Percentiles rank a stretch among this genome's conserved stretches.
Conservation (phyloP, 768 basidiomycete species). For the Clitopilus hobsonii region DNA sequence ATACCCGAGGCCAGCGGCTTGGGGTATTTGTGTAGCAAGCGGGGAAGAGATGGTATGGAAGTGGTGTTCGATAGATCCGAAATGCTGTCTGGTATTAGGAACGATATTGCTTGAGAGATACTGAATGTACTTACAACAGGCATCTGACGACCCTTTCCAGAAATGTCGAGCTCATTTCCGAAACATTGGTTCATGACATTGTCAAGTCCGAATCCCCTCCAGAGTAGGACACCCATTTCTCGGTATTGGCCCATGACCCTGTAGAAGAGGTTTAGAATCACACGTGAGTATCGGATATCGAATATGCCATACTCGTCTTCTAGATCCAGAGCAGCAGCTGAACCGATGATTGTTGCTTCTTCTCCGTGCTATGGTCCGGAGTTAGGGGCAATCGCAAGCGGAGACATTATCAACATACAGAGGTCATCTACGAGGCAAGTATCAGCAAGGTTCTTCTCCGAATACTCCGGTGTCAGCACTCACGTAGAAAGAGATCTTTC, state of each 20-base stretch:
- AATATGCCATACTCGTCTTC: slow-evolving; percentile 73
- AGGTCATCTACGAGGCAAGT: slow-evolving; percentile 61
- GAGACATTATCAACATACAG: slow-evolving; percentile 25
- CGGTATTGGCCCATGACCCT: slow-evolving; percentile 76
- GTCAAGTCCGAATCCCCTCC: slow-evolving; percentile 79
- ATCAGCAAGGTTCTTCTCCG: slow-evolving; percentile 1
- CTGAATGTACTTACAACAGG: slow-evolving; percentile 59
- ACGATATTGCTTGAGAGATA: slow-evolving; percentile 1
- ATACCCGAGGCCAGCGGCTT: slow-evolving; percentile 90
- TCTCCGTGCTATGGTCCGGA: slow-evolving; percentile 63
- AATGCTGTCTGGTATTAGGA: no score
- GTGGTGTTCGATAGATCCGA: slow-evolving; percentile 78
- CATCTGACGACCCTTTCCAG: slow-evolving; percentile 89
- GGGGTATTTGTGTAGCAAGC: slow-evolving; percentile 90
- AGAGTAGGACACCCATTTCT: slow-evolving; percentile 86
- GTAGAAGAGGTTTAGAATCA: background rate
- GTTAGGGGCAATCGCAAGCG: slow-evolving; percentile 4
- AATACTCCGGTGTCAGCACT: slow-evolving; percentile 18
- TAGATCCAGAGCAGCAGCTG: slow-evolving; percentile 76
- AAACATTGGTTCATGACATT: slow-evolving; percentile 91
- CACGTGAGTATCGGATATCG: background rate
- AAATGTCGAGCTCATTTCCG: slow-evolving; percentile 75
- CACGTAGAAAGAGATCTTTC: slow-evolving; percentile 89
- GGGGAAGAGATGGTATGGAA: slow-evolving; percentile 95
- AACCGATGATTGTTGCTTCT: slow-evolving; percentile 86